phyloP scores from a whole-genome alignment of 1,139 yeast genomes.

The Nakaseomyces delphensis region DNA sequence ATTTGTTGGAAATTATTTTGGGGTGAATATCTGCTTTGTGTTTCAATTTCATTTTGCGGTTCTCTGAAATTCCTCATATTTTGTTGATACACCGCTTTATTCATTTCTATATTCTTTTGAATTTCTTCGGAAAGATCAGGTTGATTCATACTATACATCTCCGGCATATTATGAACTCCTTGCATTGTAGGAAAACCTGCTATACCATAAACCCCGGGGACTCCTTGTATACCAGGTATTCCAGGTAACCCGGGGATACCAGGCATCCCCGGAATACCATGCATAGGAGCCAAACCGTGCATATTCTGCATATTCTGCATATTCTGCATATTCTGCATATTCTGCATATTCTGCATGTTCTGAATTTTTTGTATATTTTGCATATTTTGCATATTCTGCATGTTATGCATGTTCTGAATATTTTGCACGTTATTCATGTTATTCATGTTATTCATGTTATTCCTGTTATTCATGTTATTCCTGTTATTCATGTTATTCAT shows the following conservation, averaged over 20 bases:
- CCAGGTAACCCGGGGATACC: neutral
- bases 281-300: neutral
- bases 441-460: neutral
- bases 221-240: slow-evolving; percentile 1
- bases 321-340: too few relatives aligned
- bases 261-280: neutral
- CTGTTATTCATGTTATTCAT: neutral
- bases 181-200: neutral
- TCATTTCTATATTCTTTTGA: neutral
- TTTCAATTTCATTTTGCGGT: neutral
- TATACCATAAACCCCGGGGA: neutral
- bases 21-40: neutral
- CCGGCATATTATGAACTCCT: neutral
- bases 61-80: neutral
- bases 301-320: slow-evolving; percentile 2
- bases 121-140: neutral
- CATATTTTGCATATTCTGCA: slow-evolving; percentile 1
- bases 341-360: neutral
- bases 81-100: neutral
- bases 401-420: neutral
- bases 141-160: slow-evolving; percentile 2
- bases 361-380: neutral
- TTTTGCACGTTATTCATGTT: neutral
- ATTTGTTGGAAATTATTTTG: neutral
- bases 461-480: neutral